Conservation (phyloP, 1,139 yeast genomes). For the Saccharomyces pastorianus region DNA sequence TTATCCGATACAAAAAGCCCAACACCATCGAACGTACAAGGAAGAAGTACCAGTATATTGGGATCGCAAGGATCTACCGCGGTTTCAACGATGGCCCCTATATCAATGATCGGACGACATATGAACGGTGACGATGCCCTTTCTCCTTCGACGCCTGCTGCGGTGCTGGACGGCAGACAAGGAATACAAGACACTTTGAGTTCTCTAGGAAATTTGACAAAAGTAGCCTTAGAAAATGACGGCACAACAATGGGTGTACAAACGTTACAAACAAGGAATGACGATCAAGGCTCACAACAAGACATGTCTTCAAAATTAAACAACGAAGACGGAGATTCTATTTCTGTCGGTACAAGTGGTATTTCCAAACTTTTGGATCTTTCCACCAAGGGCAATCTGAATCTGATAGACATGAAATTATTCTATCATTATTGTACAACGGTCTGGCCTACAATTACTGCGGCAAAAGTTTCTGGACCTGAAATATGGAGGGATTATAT, state of each 20-base stretch:
- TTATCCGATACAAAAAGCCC: background rate
- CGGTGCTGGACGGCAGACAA: background rate
- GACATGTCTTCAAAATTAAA: background rate
- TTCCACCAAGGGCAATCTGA: conserved; percentile 37
- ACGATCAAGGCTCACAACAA: background rate
- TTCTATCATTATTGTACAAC: conserved; percentile 83
- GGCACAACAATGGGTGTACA: background rate
- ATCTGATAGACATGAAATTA: conserved; percentile 67
- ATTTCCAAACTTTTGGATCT: conserved; percentile 21
- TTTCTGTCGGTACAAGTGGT: background rate
- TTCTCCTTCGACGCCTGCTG: background rate
- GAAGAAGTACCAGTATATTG: background rate
- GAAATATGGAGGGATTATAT: conserved; percentile 83
- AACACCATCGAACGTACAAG: background rate
- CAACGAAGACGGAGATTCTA: conserved; percentile 3
- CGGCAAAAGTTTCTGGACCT: conserved; percentile 82
- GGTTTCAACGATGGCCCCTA: background rate
- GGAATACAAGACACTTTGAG: background rate
- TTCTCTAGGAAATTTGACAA: background rate
- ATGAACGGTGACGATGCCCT: background rate
- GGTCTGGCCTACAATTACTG: conserved; percentile 81
- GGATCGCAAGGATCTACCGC: background rate
- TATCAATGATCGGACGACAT: background rate
- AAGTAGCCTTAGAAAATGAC: background rate
- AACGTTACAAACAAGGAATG: background rate